Evolutionary conservation across 2,329 filamentous ascomycete genomes (phyloP).

Genomic region (Arachnopeziza araneosa): DNA sequence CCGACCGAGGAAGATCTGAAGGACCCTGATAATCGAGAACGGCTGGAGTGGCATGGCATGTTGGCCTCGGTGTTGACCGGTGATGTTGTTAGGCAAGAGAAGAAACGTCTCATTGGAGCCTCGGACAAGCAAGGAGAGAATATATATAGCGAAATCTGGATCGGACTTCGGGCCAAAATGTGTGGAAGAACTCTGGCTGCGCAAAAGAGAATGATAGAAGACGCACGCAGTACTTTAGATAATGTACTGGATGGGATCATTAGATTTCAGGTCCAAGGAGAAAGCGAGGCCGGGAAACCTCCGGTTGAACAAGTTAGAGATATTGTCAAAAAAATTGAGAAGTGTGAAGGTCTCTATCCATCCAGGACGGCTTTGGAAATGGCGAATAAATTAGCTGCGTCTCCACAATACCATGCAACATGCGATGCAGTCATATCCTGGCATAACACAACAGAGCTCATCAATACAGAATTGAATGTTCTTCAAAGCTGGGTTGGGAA

Average conservation of each 20-base stretch:
- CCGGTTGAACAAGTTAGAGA: slow-evolving; percentile 85
- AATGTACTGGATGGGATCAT: slow-evolving; percentile 80
- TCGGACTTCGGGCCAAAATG: slow-evolving; percentile 76
- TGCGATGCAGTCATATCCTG: slow-evolving; percentile 88
- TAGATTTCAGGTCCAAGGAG: slow-evolving; percentile 88
- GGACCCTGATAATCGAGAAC: slow-evolving; percentile 80
- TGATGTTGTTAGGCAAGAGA: slow-evolving; percentile 96
- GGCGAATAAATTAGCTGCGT: slow-evolving; percentile 72
- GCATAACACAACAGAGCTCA: slow-evolving; percentile 95
- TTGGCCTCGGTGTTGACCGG: slow-evolving; percentile 90
- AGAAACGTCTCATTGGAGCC: slow-evolving; percentile 85
- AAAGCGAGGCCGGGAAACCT: slow-evolving; percentile 80
- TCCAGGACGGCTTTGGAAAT: slow-evolving; percentile 68
- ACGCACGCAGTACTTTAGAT: slow-evolving; percentile 68
- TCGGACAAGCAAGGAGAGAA: slow-evolving; percentile 54
- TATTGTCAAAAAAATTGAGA: slow-evolving; percentile 84
- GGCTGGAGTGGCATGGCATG: slow-evolving; percentile 98
- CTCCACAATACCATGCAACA: slow-evolving; percentile 71
- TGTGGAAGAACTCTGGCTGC: slow-evolving; percentile 80
- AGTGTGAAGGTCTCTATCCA: slow-evolving; percentile 79
- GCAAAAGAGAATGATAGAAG: slow-evolving; percentile 83
- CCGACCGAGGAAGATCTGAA: slow-evolving; percentile 86
- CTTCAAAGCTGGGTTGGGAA: slow-evolving; percentile 97
- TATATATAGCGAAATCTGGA: slow-evolving; percentile 76
- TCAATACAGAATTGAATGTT: slow-evolving; percentile 89